Evolutionary conservation across 768 basidiomycete genomes (phyloP).

Genomic region (Cystobasidium tubakii): DNA sequence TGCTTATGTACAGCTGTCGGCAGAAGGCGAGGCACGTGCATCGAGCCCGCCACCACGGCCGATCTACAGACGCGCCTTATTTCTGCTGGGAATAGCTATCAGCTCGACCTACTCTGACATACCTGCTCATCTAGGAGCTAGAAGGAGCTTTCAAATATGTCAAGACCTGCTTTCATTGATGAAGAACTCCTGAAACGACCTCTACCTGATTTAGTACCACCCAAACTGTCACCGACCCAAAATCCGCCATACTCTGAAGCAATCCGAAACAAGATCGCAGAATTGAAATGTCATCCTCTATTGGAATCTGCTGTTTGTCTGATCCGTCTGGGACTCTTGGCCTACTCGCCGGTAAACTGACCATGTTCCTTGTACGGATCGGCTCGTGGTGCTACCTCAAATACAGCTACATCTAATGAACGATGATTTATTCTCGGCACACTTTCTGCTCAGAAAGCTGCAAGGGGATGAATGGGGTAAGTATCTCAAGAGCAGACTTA

Average conservation of each 20-base stretch:
- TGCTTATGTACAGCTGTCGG: too few species aligned
- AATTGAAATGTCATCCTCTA: conserved; percentile 41
- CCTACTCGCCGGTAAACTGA: too few species aligned
- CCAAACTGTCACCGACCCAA: conserved; percentile 35
- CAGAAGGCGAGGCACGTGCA: too few species aligned
- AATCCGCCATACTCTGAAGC: conserved; percentile 40
- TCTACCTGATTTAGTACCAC: conserved; percentile 38
- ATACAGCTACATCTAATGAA: conserved; percentile 43
- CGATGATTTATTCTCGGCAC: conserved; percentile 45
- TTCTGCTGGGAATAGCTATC: too few species aligned
- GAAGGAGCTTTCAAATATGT: background rate
- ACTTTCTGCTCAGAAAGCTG: conserved; percentile 44
- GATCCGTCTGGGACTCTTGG: background rate
- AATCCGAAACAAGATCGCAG: conserved; percentile 39
- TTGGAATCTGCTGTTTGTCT: conserved; percentile 36
- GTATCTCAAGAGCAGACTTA: conserved; percentile 26
- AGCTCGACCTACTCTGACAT: too few species aligned
- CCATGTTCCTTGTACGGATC: too few species aligned
- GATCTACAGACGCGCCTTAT: too few species aligned
- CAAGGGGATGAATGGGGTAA: conserved; percentile 46
- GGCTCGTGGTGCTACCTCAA: too few species aligned
- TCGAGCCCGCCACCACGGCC: too few species aligned
- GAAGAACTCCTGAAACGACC: conserved; percentile 39
- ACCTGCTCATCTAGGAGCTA: background rate
- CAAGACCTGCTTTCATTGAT: conserved; percentile 15